Evolutionary conservation across 2,329 filamentous ascomycete species (phyloP).

Genomic region (Ophiosphaerella korrae): DNA sequence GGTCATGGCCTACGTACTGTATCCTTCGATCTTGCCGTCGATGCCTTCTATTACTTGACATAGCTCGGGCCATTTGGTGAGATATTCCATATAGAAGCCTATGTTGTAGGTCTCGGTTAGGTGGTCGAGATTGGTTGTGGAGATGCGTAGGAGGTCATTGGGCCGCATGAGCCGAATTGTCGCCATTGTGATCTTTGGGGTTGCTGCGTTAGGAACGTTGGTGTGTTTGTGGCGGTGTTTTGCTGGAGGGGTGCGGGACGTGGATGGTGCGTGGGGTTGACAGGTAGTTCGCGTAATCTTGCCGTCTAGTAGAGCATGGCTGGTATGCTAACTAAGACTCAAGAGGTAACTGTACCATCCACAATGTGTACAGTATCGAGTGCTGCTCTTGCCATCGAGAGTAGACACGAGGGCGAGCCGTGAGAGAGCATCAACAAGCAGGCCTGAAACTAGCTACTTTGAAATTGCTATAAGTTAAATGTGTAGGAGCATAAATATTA

Average conservation of each 20-base stretch:
- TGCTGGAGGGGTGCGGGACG: constrained; percentile 4
- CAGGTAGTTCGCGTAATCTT: constrained; percentile 20
- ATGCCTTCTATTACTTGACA: constrained; percentile 90
- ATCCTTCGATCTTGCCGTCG: constrained; percentile 88
- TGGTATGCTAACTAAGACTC: no score
- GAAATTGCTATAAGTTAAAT: no score
- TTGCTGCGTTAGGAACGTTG: background rate
- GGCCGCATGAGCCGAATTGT: constrained; percentile 77
- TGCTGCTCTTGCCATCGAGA: no score
- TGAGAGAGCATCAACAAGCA: no score
- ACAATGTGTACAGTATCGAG: no score
- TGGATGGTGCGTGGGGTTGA: constrained; percentile 15
- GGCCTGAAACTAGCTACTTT: no score
- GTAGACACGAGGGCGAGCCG: no score
- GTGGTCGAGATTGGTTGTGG: constrained; percentile 92
- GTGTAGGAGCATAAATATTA: no score
- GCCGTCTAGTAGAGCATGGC: background rate
- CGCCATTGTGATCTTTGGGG: constrained; percentile 63
- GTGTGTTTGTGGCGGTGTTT: background rate
- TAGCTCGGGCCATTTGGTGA: constrained; percentile 92
- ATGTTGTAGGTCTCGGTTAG: constrained; percentile 98
- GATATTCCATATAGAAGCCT: constrained; percentile 93
- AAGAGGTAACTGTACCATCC: no score
- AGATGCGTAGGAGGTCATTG: constrained; percentile 81
- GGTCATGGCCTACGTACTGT: constrained; percentile 66